Conservation (phyloP, 1,284 basidiomycete genomes). For the Apiotrichum porosum region DNA sequence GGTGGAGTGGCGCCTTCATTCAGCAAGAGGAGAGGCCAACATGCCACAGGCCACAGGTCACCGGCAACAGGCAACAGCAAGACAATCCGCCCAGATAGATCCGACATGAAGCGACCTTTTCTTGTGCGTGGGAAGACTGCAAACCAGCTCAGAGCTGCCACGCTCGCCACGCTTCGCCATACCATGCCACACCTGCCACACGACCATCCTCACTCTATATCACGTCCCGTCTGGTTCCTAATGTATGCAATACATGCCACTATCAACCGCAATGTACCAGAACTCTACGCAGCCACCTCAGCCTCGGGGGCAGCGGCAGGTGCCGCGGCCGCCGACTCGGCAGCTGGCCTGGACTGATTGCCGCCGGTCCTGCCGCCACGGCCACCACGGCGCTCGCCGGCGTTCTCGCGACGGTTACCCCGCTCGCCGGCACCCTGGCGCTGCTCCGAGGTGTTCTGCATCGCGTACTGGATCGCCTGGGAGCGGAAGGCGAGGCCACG, state of each 20-base stretch:
- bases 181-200: too few species aligned
- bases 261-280: background rate
- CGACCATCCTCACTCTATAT: too few species aligned
- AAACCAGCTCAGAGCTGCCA: too few species aligned
- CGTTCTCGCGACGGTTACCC: conserved; percentile 27
- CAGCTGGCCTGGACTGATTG: background rate
- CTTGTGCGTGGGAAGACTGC: too few species aligned
- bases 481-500: conserved; percentile 86
- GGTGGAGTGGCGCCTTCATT: too few species aligned
- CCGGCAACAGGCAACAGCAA: too few species aligned
- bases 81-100: too few species aligned
- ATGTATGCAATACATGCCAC: conserved; percentile 22
- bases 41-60: too few species aligned
- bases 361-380: background rate
- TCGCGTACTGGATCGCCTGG: conserved; percentile 81
- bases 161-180: too few species aligned
- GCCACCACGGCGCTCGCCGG: conserved; percentile 14
- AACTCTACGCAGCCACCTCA: conserved; percentile 14
- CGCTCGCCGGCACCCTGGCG: conserved; percentile 23
- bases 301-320: background rate
- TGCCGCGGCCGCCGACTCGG: background rate
- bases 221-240: background rate
- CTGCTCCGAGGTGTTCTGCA: conserved; percentile 48
- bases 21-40: too few species aligned
- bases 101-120: too few species aligned